These are phyloP conservation scores for Cladophialophora psammophila DNA, from an alignment of 2,329 filamentous ascomycete species.

Conservation along the genomic window DNA sequence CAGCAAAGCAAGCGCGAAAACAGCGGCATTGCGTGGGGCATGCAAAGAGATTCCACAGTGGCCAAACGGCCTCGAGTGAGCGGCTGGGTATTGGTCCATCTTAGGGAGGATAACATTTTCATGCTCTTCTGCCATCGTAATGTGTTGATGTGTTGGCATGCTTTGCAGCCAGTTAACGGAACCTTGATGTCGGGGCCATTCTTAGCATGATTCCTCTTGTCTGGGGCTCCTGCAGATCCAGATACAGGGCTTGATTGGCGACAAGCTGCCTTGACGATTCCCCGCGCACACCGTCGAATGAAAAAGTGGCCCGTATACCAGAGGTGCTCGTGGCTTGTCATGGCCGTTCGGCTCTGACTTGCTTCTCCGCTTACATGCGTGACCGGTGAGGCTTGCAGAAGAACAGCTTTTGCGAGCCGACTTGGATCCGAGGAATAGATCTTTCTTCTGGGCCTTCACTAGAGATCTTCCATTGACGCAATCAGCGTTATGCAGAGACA, in stretches of 20 bases:
- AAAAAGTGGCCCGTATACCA: constrained; percentile 4
- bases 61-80: constrained; percentile 37
- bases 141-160: constrained; percentile 42
- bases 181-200: constrained; percentile 36
- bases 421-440: background rate
- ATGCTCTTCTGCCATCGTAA: constrained; percentile 37
- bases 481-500: constrained; percentile 25
- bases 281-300: constrained; percentile 29
- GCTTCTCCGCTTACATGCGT: constrained; percentile 27
- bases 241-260: constrained; percentile 33
- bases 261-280: constrained; percentile 16
- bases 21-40: constrained; percentile 40
- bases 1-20: constrained; percentile 40
- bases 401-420: background rate
- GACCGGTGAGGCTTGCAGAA: constrained; percentile 34
- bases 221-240: constrained; percentile 36
- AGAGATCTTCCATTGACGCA: constrained; percentile 30
- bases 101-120: constrained; percentile 27
- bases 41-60: constrained; percentile 39
- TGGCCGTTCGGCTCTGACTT: constrained; percentile 24
- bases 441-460: background rate
- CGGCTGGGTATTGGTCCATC: constrained; percentile 37
- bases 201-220: constrained; percentile 33
- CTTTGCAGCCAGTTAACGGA: constrained; percentile 39
- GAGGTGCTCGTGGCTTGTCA: constrained; percentile 18